Conservation (phyloP, 352 stramenopile genomes). For the Globisporangium spinosum region DNA sequence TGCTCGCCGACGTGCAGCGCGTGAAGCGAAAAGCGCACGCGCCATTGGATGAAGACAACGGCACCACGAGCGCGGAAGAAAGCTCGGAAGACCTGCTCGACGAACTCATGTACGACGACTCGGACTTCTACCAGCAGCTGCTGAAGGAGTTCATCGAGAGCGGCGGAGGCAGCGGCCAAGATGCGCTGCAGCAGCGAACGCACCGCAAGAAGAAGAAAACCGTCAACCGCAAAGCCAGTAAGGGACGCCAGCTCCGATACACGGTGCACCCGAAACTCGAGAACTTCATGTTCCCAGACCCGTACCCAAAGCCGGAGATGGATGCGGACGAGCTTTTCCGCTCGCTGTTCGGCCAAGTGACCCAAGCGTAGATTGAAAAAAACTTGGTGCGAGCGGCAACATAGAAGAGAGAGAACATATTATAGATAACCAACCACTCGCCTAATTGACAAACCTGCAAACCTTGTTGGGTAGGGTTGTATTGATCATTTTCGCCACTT, state of each 20-base stretch:
- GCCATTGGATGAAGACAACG: conserved; percentile 36
- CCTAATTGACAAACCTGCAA: conserved; percentile 14
- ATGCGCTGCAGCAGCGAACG: conserved; percentile 47
- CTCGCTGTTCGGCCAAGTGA: conserved; percentile 75
- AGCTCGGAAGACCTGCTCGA: conserved; percentile 54
- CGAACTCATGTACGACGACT: conserved; percentile 86
- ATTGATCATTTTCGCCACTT: background rate
- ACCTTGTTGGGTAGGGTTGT: background rate
- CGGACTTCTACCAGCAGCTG: conserved; percentile 87
- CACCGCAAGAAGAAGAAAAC: conserved; percentile 85
- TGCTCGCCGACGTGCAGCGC: conserved; percentile 76
- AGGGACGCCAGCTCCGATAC: conserved; percentile 80
- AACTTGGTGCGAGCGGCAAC: background rate
- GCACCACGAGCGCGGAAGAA: conserved; percentile 34
- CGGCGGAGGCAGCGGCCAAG: conserved; percentile 45
- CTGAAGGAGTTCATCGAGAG: conserved; percentile 88
- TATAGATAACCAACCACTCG: conserved; percentile 13
- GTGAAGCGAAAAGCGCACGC: conserved; percentile 84
- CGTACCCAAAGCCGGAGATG: conserved; percentile 70
- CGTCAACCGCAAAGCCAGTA: conserved; percentile 88
- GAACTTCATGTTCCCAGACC: conserved; percentile 89
- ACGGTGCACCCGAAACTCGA: conserved; percentile 85
- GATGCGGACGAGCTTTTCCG: conserved; percentile 84
- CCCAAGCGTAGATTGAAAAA: conserved; percentile 29
- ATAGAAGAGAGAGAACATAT: conserved; percentile 23